A percentile compares a stretch with the other conserved stretches of the same genome.
These are phyloP conservation scores for Botrytis aclada DNA, from an alignment of 2,329 filamentous ascomycete genomes.

Conservation along the genomic window DNA sequence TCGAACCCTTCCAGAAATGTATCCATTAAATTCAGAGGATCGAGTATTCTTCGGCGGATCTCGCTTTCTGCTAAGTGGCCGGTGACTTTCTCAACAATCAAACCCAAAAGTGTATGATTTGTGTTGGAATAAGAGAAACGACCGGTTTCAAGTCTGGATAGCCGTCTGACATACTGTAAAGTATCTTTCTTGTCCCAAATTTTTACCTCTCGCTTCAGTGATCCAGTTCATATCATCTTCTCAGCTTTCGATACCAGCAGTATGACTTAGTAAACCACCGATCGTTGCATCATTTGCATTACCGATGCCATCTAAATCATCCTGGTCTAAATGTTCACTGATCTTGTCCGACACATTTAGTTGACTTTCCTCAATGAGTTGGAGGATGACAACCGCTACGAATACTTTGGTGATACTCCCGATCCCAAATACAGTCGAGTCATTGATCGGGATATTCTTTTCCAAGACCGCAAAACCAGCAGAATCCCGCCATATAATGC, in stretches of 20 bases:
- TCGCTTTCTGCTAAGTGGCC: neutral
- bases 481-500: constrained; percentile 19
- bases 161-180: constrained; percentile 21
- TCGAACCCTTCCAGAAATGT: constrained; percentile 23
- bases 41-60: neutral
- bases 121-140: neutral
- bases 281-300: constrained; percentile 21
- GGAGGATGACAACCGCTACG: constrained; percentile 21
- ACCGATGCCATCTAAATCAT: constrained; percentile 10
- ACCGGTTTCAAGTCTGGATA: neutral
- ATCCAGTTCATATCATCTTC: constrained; percentile 24
- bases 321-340: neutral
- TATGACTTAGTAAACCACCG: constrained; percentile 20
- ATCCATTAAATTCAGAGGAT: constrained; percentile 20
- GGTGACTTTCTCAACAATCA: neutral
- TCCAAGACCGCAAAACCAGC: constrained; percentile 14
- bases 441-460: neutral
- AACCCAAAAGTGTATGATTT: neutral
- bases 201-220: constrained; percentile 18
- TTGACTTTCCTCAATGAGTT: constrained; percentile 21
- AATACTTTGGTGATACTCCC: constrained; percentile 28
- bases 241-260: constrained; percentile 22
- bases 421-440: constrained; percentile 21
- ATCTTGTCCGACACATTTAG: constrained; percentile 18
- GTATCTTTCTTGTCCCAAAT: constrained; percentile 22